Evolutionary conservation across 495 filamentous ascomycete genomes (phyloP).

Genomic region (Tuber indicum): DNA sequence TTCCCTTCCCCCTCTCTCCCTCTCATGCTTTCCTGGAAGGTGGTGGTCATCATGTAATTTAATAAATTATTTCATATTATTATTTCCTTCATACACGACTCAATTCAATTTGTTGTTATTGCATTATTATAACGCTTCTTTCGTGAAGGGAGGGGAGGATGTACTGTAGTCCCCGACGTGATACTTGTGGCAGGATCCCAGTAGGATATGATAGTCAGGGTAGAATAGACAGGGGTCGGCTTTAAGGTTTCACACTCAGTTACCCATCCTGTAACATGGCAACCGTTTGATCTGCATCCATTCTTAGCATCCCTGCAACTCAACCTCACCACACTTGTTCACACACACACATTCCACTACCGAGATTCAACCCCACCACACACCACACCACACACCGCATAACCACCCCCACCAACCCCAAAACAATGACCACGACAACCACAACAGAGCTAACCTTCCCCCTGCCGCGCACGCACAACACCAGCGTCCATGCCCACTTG

Average conservation of each 20-base stretch:
- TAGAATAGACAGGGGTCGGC: background rate
- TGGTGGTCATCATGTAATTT: conserved; percentile 1
- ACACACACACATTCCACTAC: background rate
- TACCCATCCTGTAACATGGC: background rate
- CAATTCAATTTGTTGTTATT: background rate
- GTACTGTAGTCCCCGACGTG: background rate
- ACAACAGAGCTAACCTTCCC: conserved; percentile 66
- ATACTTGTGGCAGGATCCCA: background rate
- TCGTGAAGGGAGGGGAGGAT: background rate
- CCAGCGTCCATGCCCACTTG: conserved; percentile 71
- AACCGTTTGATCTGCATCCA: background rate
- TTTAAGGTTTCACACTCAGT: background rate
- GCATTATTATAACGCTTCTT: background rate
- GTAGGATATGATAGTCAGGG: background rate
- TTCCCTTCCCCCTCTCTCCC: background rate
- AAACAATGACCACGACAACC: conserved; percentile 5
- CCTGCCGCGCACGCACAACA: conserved; percentile 67
- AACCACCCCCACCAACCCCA: background rate
- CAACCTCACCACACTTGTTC: background rate
- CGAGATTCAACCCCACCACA: too few relatives aligned
- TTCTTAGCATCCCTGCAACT: background rate
- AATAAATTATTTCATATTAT: conserved; percentile 3
- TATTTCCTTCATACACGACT: background rate
- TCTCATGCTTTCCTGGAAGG: background rate
- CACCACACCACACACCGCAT: too few relatives aligned